Percentiles rank a stretch among this genome's conserved stretches.
Evolutionary conservation across 805 yeast species (phyloP).

Genomic region (Torulaspora gathmanii): DNA sequence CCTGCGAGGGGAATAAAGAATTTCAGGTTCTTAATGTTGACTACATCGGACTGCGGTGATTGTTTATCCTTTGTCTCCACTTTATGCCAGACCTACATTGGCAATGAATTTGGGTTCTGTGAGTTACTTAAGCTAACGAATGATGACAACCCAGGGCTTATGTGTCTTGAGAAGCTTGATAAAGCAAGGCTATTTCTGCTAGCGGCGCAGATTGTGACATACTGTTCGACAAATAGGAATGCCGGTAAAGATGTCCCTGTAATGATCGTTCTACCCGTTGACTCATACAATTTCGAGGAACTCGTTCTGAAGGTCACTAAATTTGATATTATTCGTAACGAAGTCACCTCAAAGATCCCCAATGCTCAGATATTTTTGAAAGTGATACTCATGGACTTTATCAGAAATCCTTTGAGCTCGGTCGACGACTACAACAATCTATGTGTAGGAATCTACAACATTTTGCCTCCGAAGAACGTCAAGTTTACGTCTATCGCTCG

Average conservation of each 20-base stretch:
- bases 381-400: conserved; percentile 41
- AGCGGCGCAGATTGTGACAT: conserved; percentile 41
- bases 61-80: conserved; percentile 31
- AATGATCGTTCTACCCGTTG: conserved; percentile 31
- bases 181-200: conserved; percentile 48
- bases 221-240: conserved; percentile 32
- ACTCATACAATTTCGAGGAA: conserved; percentile 36
- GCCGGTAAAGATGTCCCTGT: conserved; percentile 28
- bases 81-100: conserved; percentile 32
- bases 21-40: conserved; percentile 48
- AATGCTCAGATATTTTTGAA: conserved; percentile 34
- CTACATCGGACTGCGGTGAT: conserved; percentile 29
- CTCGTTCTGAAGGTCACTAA: conserved; percentile 44
- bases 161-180: conserved; percentile 29
- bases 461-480: conserved; percentile 36
- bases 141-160: conserved; percentile 29
- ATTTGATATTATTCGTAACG: conserved; percentile 44
- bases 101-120: conserved; percentile 36
- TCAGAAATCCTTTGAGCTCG: conserved; percentile 34
- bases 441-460: conserved; percentile 54
- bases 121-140: conserved; percentile 30
- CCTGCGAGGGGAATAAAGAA: conserved; percentile 50
- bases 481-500: conserved; percentile 40
- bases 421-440: conserved; percentile 38
- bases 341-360: conserved; percentile 32